Evolutionary conservation across 129 eudicot species (phyloP), one percentile per base, ranked within the genome.

Genomic region (Deinandra increscens): DNA sequence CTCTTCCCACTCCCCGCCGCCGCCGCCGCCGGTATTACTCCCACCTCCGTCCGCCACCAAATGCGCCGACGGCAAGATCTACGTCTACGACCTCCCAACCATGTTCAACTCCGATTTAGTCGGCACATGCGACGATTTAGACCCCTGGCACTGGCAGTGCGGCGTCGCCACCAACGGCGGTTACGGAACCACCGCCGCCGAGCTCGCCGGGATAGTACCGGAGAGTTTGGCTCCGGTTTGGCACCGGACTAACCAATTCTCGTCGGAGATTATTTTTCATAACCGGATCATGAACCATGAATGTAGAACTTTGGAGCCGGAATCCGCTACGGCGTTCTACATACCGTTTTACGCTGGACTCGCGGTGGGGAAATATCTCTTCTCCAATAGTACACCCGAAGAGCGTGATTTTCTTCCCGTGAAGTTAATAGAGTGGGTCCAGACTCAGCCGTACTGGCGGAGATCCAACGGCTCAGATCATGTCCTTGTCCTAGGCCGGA

Each of bases 91-190:
- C 9, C 81, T 90, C 19, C 97, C 97, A 11, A 3, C 81, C 48
- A 70, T 44, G 63, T 86, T 90, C 67, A 90, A 84, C 75, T 49
- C 41, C 15, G 91, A 90, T 43, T 73, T 90, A 68, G 61, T 87
- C 10, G 41, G 54, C 66, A 33, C 55, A 10, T 90, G 95, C 71
- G 82, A 81, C 7, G 88, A 86, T 69, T 72, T 90, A 34, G 83
- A 90, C 46, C 85, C 82, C 0, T 90, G 97, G 97, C 84, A 76
- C 26, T 90, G 94, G 97, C 83, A 90, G 67, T 90, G 97, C 68
- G 97, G 94, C 44, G 80, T 86, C 22, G 82, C 78, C 11, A n/a
- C 95, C 10, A 84, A 90, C 79, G 76, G 64, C 51, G 97, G 95
- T 3, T 90, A 80, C 19, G 95, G 97, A 42, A 49, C 19, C 0